Base-by-base conservation (phyloP, 176 grass and related monocot genomes). In the Poa annua region DNA sequence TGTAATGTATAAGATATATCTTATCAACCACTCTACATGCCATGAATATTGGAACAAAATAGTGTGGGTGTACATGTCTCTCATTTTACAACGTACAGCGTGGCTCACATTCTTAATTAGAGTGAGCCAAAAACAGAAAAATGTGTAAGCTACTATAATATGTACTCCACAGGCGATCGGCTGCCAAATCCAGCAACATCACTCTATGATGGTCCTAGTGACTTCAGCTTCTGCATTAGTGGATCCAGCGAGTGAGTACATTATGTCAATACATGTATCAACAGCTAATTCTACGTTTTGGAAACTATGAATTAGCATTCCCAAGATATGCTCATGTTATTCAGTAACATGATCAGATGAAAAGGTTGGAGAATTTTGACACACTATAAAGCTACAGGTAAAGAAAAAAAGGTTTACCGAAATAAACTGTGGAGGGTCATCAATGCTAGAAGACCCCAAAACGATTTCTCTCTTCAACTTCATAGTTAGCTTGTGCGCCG, bases 401-500 rank as follows among this genome's bases (percentile, higher is more conserved):
- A 8, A 44, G 42, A 21, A 36, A 10, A 3, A 49, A 6, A 38
- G 15, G 11, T 49, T 80, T 88, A 98, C 96, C 80, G 87, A 90
- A 74, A 95, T 98, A 83, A 93, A 98, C 25, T 90, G 80, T 4
- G 91, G 92, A 70, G 96, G 90, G 17, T 95, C 87, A 74, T 95
- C 91, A 0, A 98, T 85, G 83, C 88, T 93, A 86, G 92, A 89
- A 49, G 92, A 88, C 71, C 96, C 96, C 80, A 98, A 81, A 67
- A 98, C 71, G 9, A 98, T 69, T 89, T 98, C 96, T 8, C 96
- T 85, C 76, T 93, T 94, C 69, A 98, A 77, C 80, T 98, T 95
- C 77, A 75, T 76, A 36, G 93, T 98, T 39, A 98, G 89, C 83
- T 91, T 93, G 87, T 98, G 93, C 70, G 79, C 89, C 60, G 78